Conservation (phyloP, 2,329 filamentous ascomycete genomes). For the Trichoderma asperellum region DNA sequence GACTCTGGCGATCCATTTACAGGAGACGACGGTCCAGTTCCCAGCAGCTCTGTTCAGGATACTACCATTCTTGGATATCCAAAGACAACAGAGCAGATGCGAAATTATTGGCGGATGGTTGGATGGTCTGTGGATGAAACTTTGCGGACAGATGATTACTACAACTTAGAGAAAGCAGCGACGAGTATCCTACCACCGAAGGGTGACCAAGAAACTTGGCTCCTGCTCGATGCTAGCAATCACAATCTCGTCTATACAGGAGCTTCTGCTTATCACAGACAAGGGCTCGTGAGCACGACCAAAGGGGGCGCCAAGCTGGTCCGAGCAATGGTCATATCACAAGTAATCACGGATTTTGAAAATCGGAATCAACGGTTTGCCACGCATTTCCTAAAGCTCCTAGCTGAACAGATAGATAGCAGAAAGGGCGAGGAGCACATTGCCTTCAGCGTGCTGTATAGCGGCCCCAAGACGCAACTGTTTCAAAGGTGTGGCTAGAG, state of each 20-base stretch:
- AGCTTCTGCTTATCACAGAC: constrained; percentile 39
- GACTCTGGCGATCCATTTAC: neutral
- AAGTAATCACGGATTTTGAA: constrained; percentile 43
- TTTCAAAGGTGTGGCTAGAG: constrained; percentile 44
- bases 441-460: constrained; percentile 44
- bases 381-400: constrained; percentile 42
- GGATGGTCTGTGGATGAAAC: neutral
- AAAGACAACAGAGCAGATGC: neutral
- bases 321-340: constrained; percentile 41
- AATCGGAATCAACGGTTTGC: constrained; percentile 44
- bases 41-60: neutral
- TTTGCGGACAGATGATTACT: neutral
- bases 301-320: constrained; percentile 35
- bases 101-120: neutral
- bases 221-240: constrained; percentile 38
- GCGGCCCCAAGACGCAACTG: constrained; percentile 40
- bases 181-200: rapidly evolving
- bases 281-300: constrained; percentile 31
- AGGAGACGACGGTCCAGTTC: neutral
- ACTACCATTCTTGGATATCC: neutral
- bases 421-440: constrained; percentile 29
- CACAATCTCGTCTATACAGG: constrained; percentile 41
- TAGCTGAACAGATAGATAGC: constrained; percentile 33
- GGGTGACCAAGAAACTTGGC: constrained; percentile 33
- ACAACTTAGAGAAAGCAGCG: neutral